Percentiles rank a stretch among this genome's conserved stretches.
These are phyloP conservation scores for Termitomyces sp. DNA, from an alignment of 768 basidiomycete species.

Conservation along the genomic window DNA sequence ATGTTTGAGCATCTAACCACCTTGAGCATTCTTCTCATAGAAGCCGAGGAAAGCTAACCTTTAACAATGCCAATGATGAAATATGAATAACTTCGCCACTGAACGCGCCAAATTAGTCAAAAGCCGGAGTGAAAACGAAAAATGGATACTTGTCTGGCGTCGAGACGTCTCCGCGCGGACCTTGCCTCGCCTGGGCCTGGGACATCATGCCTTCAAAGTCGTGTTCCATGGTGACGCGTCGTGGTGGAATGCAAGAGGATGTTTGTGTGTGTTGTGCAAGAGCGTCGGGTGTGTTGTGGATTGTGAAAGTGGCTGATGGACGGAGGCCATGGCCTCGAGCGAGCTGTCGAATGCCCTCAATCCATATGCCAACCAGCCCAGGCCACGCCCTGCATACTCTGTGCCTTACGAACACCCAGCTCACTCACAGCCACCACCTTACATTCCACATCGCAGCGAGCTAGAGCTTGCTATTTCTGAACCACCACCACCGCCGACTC, in stretches of 20 bases:
- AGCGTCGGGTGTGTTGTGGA: constrained; percentile 9
- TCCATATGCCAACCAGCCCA: constrained; percentile 51
- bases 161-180: constrained; percentile 40
- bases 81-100: constrained; percentile 97
- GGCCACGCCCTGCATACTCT: constrained; percentile 27
- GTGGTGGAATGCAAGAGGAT: constrained; percentile 16
- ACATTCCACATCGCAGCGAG: constrained; percentile 60
- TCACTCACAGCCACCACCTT: constrained; percentile 29
- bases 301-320: neutral
- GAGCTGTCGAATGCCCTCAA: constrained; percentile 81
- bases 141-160: constrained; percentile 73
- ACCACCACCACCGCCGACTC: constrained; percentile 32
- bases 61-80: constrained; percentile 92
- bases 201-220: constrained; percentile 49
- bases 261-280: constrained; percentile 27
- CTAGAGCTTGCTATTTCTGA: constrained; percentile 59
- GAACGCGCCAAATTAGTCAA: constrained; percentile 6
- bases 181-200: constrained; percentile 40
- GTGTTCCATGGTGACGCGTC: constrained; percentile 56
- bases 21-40: neutral
- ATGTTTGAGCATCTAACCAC: constrained; percentile 91
- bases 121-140: neutral
- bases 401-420: constrained; percentile 25
- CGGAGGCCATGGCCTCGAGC: constrained; percentile 52
- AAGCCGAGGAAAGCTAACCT: constrained; percentile 48